A percentile compares a stretch with the other conserved stretches of the same genome.
These are phyloP conservation scores for Punctularia strigosozonata DNA, from an alignment of 768 basidiomycete species.

Conservation along the genomic window DNA sequence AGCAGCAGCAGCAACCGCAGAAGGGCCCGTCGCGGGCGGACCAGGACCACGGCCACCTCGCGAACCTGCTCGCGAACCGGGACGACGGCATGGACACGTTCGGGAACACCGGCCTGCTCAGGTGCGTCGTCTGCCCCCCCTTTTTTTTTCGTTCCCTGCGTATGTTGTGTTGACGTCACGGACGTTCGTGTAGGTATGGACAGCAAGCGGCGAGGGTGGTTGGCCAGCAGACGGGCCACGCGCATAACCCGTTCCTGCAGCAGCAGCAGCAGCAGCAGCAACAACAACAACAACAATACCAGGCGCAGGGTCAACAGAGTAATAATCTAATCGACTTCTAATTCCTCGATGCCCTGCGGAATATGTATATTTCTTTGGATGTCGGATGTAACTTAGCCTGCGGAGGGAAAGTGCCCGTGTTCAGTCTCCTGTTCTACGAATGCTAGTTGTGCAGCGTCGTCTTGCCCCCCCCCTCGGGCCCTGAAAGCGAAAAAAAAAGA, in stretches of 20 bases:
- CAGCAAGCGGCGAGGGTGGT: constrained; percentile 17
- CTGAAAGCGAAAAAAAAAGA: no score
- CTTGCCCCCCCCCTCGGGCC: no score
- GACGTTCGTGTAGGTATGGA: constrained; percentile 25
- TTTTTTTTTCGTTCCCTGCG: constrained; percentile 6
- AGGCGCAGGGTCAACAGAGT: no score
- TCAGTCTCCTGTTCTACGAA: no score
- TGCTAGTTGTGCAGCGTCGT: no score
- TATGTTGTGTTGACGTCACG: constrained; percentile 2
- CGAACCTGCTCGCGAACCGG: constrained; percentile 71
- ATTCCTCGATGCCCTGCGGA: no score
- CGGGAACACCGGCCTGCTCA: constrained; percentile 73
- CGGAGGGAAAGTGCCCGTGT: no score
- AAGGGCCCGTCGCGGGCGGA: constrained; percentile 37
- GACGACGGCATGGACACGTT: constrained; percentile 96
- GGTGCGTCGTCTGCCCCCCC: constrained; percentile 27
- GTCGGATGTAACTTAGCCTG: no score
- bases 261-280: constrained; percentile 45
- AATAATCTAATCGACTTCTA: no score
- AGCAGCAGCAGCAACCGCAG: constrained; percentile 1
- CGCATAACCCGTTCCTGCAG: constrained; percentile 56
- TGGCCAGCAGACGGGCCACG: constrained; percentile 21
- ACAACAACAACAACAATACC: no score
- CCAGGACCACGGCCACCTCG: constrained; percentile 64
- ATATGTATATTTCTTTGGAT: no score